These are phyloP conservation scores for Aspergillus versicolor DNA, from an alignment of 2,329 filamentous ascomycete genomes.

Conservation along the genomic window DNA sequence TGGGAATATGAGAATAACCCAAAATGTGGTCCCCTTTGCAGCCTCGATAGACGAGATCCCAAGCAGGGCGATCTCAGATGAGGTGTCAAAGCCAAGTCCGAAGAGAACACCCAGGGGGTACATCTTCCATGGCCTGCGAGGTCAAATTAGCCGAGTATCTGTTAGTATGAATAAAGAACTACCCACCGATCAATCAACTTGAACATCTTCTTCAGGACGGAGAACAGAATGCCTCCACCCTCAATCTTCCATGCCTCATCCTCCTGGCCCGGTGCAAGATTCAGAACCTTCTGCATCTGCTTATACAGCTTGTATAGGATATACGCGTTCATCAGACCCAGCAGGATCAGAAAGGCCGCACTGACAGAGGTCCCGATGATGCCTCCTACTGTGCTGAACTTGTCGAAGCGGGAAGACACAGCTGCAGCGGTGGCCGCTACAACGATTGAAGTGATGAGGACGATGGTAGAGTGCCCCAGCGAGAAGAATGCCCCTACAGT, in stretches of 20 bases:
- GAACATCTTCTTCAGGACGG: slow-evolving; percentile 73
- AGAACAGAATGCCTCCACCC: slow-evolving; percentile 72
- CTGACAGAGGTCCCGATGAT: slow-evolving; percentile 89
- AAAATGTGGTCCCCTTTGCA: slow-evolving; percentile 81
- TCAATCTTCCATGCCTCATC: slow-evolving; percentile 65
- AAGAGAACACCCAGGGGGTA: slow-evolving; percentile 86
- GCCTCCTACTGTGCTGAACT: slow-evolving; percentile 75
- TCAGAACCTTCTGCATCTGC: slow-evolving; percentile 64
- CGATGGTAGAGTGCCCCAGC: slow-evolving; percentile 89
- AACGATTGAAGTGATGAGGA: slow-evolving; percentile 83
- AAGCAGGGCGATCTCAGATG: slow-evolving; percentile 86
- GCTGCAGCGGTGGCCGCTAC: slow-evolving; percentile 89
- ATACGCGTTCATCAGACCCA: slow-evolving; percentile 82
- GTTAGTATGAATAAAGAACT: neutral
- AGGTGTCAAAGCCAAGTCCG: slow-evolving; percentile 92
- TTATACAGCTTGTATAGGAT: slow-evolving; percentile 77
- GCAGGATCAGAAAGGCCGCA: slow-evolving; percentile 75
- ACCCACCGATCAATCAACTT: slow-evolving; percentile 60
- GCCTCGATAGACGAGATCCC: slow-evolving; percentile 89
- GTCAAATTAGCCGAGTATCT: no score
- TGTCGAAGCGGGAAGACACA: slow-evolving; percentile 75
- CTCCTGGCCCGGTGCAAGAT: slow-evolving; percentile 44
- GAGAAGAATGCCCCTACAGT: slow-evolving; percentile 95
- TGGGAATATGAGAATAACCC: slow-evolving; percentile 92
- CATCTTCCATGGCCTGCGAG: slow-evolving; percentile 78